Evolutionary conservation across 2,329 filamentous ascomycete genomes (phyloP), one percentile per base, ranked within the genome.

Genomic region (Beauveria pseudobassiana): DNA sequence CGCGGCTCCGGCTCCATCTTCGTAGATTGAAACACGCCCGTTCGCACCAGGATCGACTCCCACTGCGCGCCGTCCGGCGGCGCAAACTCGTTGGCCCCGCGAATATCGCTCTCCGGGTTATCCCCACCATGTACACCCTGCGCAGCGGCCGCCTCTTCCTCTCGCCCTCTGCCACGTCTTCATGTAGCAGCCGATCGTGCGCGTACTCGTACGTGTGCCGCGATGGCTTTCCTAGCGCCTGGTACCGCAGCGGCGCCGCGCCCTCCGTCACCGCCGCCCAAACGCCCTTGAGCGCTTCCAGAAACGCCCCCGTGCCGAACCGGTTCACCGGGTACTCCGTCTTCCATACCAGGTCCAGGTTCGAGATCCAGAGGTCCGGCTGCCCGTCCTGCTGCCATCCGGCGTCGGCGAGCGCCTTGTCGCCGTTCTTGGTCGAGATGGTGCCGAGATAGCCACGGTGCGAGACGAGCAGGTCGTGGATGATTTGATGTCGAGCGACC

Each of bases 91-190:
- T 96, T 96, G 22, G 91, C 93, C 6, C 95, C 95, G 5, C 85
- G 80, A 66, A 99, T 96, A 72, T 99, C 95, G 67, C 89, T 95
- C 70, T 91, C 91, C 5, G 90, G 89, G 69, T 93, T 93, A 70
- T 93, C 90, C 95, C 95, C 48, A 98, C 84, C 93, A 98, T 98
- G 75, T 96, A 98, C 12, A 98, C 92, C 49, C 82, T 83, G 68
- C 81, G 80, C 61, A 96, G 74, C n/a, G 82, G 80, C 22, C 88
- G 79, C 71, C 90, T 86, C 63, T 76, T 75, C 67, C 22, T 65
- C 38, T 20, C 56, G 18, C 51, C 66, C 61, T 18, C 66, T 26
- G 64, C 46, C 40, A 69, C 65, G 49, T 71, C 70, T 63, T 70
- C 68, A 59, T 84, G 76, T 57, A 98, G 78, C 57, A 90, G 82